These are phyloP conservation scores for Cornus suecica DNA, from an alignment of 148 eudicot genomes.

Conservation along the genomic window DNA sequence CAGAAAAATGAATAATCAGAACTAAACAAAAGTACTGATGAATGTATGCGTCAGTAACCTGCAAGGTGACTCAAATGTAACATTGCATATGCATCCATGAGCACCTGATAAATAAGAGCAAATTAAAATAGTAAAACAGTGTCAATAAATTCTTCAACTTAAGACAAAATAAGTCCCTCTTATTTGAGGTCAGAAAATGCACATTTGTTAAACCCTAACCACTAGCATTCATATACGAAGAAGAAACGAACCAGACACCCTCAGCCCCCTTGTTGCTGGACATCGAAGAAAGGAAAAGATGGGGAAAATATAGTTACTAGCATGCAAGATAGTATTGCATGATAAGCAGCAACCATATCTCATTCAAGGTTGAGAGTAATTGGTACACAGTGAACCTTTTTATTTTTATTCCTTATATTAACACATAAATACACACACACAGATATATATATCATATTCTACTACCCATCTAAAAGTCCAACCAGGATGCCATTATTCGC, in stretches of 20 bases:
- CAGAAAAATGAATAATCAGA: not conserved
- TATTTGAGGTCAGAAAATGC: slow-evolving; percentile 1
- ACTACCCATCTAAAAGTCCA: too few relatives aligned
- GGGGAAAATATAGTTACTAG: too few relatives aligned
- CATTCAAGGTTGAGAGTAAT: too few relatives aligned
- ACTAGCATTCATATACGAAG: not conserved
- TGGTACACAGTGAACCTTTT: too few relatives aligned
- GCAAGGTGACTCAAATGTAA: slow-evolving; percentile 71
- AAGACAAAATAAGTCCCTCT: not conserved
- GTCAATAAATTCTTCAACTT: not conserved
- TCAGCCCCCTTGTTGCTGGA: too few relatives aligned
- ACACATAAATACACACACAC: too few relatives aligned
- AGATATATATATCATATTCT: too few relatives aligned
- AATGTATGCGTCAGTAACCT: slow-evolving; percentile 38
- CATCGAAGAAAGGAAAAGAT: too few relatives aligned
- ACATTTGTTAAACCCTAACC: not conserved
- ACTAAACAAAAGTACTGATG: slow-evolving; percentile 4
- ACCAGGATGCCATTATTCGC: too few relatives aligned
- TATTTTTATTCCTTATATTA: too few relatives aligned
- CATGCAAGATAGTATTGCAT: too few relatives aligned
- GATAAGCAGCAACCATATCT: too few relatives aligned
- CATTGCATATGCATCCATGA: slow-evolving; percentile 77
- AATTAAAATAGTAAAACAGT: not conserved
- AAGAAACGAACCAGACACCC: not conserved
- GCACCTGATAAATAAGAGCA: slow-evolving; percentile 40